phyloP scores from a whole-genome alignment of 2,329 filamentous ascomycete genomes.

The Corinectria fuckeliana region DNA sequence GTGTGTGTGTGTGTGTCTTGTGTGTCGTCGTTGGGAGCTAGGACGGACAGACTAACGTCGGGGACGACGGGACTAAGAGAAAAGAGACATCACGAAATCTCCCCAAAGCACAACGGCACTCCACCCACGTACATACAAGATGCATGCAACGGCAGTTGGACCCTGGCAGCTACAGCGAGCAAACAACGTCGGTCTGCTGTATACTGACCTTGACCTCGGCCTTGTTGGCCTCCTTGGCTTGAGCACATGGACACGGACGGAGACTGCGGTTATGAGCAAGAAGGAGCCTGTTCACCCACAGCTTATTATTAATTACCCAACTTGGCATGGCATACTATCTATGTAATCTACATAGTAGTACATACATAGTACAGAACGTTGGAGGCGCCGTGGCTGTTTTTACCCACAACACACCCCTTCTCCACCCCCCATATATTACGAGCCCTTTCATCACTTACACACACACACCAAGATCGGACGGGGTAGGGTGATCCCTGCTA shows the following conservation, averaged over 20 bases:
- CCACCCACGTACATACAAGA: background rate
- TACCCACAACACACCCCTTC: background rate
- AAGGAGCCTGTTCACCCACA: background rate
- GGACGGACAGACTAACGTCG: background rate
- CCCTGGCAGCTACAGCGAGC: background rate
- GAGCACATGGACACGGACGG: background rate
- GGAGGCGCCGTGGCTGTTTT: background rate
- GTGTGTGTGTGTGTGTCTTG: background rate
- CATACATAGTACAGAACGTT: no score
- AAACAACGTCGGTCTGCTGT: background rate
- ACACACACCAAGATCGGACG: conserved; percentile 21
- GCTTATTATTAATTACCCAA: background rate
- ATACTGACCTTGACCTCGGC: background rate
- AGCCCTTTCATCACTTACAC: conserved; percentile 28
- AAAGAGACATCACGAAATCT: background rate
- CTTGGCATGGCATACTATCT: no score
- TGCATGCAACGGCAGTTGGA: background rate
- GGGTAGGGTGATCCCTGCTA: conserved; percentile 24
- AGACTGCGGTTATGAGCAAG: background rate
- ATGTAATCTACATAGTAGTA: no score
- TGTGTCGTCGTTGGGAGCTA: background rate
- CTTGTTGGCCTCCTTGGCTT: background rate
- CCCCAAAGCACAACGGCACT: background rate
- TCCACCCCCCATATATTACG: conserved; percentile 3
- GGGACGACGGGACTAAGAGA: no score